A percentile compares a stretch with the other conserved stretches of the same genome.
These are phyloP conservation scores for Jamesozyma hellenica DNA, from an alignment of 805 yeast genomes.

Conservation along the genomic window DNA sequence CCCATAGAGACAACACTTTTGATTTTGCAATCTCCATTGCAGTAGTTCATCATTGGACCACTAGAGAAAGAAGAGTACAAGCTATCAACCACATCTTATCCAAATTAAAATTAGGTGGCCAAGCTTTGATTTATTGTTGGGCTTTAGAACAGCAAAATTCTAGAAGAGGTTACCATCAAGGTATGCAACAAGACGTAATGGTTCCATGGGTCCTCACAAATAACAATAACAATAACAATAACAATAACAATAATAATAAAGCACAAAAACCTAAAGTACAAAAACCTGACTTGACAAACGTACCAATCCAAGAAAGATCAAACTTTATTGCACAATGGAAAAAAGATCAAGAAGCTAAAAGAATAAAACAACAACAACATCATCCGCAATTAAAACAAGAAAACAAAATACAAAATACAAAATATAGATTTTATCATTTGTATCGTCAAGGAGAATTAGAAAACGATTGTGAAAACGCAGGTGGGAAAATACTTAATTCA, in stretches of 20 bases:
- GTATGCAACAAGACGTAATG: slow-evolving; percentile 85
- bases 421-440: slow-evolving; percentile 80
- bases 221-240: slow-evolving; percentile 25
- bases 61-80: slow-evolving; percentile 61
- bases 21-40: slow-evolving; percentile 94
- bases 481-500: slow-evolving; percentile 50
- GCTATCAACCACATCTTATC: slow-evolving; percentile 65
- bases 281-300: slow-evolving; percentile 20
- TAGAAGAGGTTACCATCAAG: slow-evolving; percentile 82
- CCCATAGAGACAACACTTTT: slow-evolving; percentile 38
- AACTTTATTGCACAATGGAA: slow-evolving; percentile 22
- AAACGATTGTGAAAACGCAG: slow-evolving; percentile 60
- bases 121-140: slow-evolving; percentile 85
- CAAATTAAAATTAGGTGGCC: slow-evolving; percentile 50
- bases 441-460: slow-evolving; percentile 77
- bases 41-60: slow-evolving; percentile 92
- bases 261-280: slow-evolving; percentile 5
- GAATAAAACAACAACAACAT: slow-evolving; percentile 11
- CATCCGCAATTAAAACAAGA: slow-evolving; percentile 12
- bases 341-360: slow-evolving; percentile 19
- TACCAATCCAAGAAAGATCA: slow-evolving; percentile 25
- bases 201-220: slow-evolving; percentile 83
- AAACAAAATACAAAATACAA: slow-evolving; percentile 35
- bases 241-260: slow-evolving; percentile 13
- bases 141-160: slow-evolving; percentile 86